Evolutionary conservation across 2,329 filamentous ascomycete species (phyloP), one percentile per base, ranked within the genome.

Genomic region (Curvularia hawaiiensis): DNA sequence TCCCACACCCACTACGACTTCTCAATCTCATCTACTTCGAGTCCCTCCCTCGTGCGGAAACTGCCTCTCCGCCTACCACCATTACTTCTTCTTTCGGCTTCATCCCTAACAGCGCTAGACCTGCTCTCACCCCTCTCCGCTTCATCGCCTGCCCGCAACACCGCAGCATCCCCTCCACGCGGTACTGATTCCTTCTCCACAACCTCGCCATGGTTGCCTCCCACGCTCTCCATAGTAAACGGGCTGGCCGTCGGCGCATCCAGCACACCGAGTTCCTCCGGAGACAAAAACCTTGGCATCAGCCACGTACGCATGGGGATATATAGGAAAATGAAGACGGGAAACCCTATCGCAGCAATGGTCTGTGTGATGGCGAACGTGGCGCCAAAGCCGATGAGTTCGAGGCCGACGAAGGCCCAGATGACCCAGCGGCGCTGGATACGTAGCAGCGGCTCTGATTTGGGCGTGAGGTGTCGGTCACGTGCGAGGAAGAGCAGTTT

Each of bases 331-430:
- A 87, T 85, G 50, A 86, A 78, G 14, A 87, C 78, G 0, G 85
- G 85, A 60, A 87, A 87, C 0, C 83, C 82, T 62, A 87, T 85
- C 0, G 84, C 85, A 0, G 82, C 85, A 24, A 86, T 82, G 0
- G 84, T 87, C 68, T 86, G 83, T 2, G 83, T 85, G 51, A 87
- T 83, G 0, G 83, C 84, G 12, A 87, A 83, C 3, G 80, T 83
- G 7, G 80, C 79, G 0, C 78, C 79, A 20, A 86, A 84, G 2
- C 79, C 81, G 3, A 82, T 41, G 2, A 83, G 64, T 64, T 87
- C 83, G 20, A 83, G 78, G 12, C 72, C 77, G 1, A 85, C 77
- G 63, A 83, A 87, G 2, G 79, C 76, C 58, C 77, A 68, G 26
- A 86, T 80, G 16, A 81, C 72, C 50, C 60, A 78, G 10, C 75